Percentiles rank a stretch among this genome's conserved stretches.
Evolutionary conservation across 2,329 filamentous ascomycete genomes (phyloP).

Genomic region (Coniochaeta sp.): DNA sequence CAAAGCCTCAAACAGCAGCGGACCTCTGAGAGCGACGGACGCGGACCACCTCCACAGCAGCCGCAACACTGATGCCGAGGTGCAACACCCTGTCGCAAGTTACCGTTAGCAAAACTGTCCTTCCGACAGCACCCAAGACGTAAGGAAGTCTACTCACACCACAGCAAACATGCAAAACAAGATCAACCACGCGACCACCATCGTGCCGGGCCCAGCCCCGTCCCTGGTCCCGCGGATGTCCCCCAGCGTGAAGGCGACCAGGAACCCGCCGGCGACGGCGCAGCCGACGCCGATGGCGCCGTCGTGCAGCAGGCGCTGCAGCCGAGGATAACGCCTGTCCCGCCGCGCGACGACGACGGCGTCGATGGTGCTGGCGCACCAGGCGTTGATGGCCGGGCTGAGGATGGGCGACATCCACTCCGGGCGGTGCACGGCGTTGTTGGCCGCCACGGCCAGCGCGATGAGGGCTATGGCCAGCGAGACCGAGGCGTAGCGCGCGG

Average conservation of each 20-base stretch:
- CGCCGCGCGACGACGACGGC: background rate
- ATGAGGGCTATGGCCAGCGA: background rate
- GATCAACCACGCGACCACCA: background rate
- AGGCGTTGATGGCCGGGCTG: background rate
- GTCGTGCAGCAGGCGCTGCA: background rate
- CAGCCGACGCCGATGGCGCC: background rate
- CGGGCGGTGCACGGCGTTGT: background rate
- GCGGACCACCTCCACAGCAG: background rate
- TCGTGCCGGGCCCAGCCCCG: background rate
- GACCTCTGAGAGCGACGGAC: background rate
- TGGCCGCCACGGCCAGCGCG: background rate
- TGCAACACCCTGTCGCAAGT: background rate
- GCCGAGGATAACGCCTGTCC: background rate
- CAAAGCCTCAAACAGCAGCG: background rate
- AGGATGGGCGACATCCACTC: background rate
- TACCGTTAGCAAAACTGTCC: background rate
- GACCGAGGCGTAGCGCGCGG: background rate
- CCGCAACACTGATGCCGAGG: background rate
- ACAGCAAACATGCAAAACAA: background rate
- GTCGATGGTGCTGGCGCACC: background rate
- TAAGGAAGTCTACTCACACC: background rate
- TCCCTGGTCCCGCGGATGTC: background rate
- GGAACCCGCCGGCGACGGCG: background rate
- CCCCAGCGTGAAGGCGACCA: background rate
- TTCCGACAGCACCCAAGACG: background rate